phyloP scores from a whole-genome alignment of 2,329 filamentous ascomycete genomes.

The Tolypocladium ophioglossoides region DNA sequence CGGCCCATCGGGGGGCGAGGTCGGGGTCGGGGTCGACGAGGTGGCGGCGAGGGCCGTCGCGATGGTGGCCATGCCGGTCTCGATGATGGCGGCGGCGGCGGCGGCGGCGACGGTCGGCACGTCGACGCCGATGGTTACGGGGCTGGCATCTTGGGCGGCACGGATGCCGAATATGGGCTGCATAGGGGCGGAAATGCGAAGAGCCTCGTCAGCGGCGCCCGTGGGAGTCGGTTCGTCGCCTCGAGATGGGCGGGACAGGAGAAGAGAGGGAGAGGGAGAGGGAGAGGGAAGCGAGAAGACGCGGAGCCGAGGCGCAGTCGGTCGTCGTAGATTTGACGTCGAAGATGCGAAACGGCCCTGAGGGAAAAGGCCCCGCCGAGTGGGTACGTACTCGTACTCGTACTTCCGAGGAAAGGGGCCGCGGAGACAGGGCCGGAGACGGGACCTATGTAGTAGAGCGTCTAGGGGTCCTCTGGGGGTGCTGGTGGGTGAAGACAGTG shows the following conservation, averaged over 20 bases:
- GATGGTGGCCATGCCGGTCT: conserved; percentile 5
- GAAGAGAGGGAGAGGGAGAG: too few species aligned
- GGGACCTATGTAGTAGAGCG: not conserved
- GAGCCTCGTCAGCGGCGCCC: not conserved
- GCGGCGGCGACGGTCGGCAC: conserved; percentile 3
- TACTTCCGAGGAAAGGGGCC: not conserved
- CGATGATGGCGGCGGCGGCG: conserved; percentile 1
- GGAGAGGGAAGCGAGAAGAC: not conserved
- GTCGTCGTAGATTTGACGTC: not conserved
- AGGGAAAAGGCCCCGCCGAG: not conserved
- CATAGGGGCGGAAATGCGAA: not conserved
- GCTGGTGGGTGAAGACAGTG: not conserved
- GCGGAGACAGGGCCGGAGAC: not conserved
- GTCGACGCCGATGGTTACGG: conserved; percentile 7
- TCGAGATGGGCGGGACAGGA: not conserved
- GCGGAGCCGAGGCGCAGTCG: not conserved
- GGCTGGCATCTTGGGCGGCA: not conserved
- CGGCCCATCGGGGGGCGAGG: conserved; percentile 12
- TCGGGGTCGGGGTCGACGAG: conserved; percentile 15
- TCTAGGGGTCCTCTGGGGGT: too few species aligned
- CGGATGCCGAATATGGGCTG: not conserved
- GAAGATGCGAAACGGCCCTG: not conserved
- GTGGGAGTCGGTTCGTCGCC: not conserved
- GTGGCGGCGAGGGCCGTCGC: conserved; percentile 13
- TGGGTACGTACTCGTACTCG: not conserved